A percentile compares a stretch with the other conserved stretches of the same genome.
Evolutionary conservation across 371 early-diverging fungal genomes (phyloP).

Genomic region (Lichtheimia hyalospora): DNA sequence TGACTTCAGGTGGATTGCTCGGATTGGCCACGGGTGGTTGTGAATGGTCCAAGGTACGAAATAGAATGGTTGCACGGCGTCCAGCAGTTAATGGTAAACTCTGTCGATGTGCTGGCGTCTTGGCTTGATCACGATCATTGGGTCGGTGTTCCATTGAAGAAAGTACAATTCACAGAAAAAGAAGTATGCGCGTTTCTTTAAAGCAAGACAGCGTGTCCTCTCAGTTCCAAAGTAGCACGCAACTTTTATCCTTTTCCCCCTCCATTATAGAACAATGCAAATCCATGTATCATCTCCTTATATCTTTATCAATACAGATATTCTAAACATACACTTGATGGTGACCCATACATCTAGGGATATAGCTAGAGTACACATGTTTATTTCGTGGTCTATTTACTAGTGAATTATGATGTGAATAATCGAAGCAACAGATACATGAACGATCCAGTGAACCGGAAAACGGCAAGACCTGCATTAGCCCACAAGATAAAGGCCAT

Average conservation of each 20-base stretch:
- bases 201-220: too few relatives aligned
- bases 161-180: neutral
- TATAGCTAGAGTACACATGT: too few relatives aligned
- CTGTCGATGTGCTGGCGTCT: conserved; percentile 12
- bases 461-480: conserved; percentile 74
- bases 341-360: too few relatives aligned
- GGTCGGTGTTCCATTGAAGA: neutral
- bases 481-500: conserved; percentile 86
- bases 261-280: too few relatives aligned
- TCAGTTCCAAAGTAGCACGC: too few relatives aligned
- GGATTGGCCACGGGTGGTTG: conserved; percentile 33
- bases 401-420: conserved; percentile 14
- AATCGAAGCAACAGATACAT: conserved; percentile 65
- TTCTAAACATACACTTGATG: too few relatives aligned
- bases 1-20: conserved; percentile 25
- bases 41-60: conserved; percentile 12
- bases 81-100: conserved; percentile 14
- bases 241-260: too few relatives aligned
- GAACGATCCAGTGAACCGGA: conserved; percentile 80
- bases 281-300: too few relatives aligned
- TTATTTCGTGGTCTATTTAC: too few relatives aligned
- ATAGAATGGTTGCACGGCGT: conserved; percentile 22
- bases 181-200: neutral
- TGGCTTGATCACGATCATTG: neutral
- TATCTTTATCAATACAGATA: too few relatives aligned